phyloP scores from a whole-genome alignment of 1,284 basidiomycete genomes.

The Coniferiporia sulphurascens region DNA sequence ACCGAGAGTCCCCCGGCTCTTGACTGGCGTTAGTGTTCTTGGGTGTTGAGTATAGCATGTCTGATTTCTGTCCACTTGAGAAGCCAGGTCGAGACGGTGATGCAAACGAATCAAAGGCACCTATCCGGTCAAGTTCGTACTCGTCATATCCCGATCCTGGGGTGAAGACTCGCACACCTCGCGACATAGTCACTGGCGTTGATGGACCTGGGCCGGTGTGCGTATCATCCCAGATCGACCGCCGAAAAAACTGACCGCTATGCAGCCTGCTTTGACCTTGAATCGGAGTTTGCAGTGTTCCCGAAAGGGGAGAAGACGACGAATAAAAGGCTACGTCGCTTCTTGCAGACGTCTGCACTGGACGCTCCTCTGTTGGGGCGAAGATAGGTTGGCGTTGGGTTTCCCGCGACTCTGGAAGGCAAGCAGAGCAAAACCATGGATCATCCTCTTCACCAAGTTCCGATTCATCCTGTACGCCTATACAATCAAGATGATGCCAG shows the following conservation, averaged over 20 bases:
- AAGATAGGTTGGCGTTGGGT: constrained; percentile 17
- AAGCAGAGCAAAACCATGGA: constrained; percentile 57
- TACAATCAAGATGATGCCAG: constrained; percentile 75
- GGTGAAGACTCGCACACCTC: constrained; percentile 35
- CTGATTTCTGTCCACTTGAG: background rate
- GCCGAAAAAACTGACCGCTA: constrained; percentile 15
- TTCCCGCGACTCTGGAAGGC: background rate
- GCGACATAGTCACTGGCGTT: constrained; percentile 43
- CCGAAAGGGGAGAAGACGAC: constrained; percentile 21
- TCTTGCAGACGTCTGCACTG: constrained; percentile 1
- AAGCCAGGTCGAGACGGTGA: constrained; percentile 5
- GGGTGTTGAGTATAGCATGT: constrained; percentile 10
- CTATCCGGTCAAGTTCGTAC: background rate
- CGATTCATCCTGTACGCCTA: constrained; percentile 54
- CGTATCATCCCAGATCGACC: constrained; percentile 43
- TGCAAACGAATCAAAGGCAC: background rate
- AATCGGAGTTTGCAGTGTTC: constrained; percentile 42
- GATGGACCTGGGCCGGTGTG: constrained; percentile 36
- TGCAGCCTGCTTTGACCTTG: constrained; percentile 23
- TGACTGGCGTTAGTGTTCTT: constrained; percentile 5
- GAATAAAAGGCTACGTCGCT: constrained; percentile 15
- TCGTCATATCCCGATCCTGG: constrained; percentile 5
- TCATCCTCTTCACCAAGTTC: constrained; percentile 72
- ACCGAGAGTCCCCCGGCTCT: background rate
- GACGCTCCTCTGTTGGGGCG: constrained; percentile 14